phyloP scores from a whole-genome alignment of 108 stramenopile genomes.

The Conticribra weissflogii region DNA sequence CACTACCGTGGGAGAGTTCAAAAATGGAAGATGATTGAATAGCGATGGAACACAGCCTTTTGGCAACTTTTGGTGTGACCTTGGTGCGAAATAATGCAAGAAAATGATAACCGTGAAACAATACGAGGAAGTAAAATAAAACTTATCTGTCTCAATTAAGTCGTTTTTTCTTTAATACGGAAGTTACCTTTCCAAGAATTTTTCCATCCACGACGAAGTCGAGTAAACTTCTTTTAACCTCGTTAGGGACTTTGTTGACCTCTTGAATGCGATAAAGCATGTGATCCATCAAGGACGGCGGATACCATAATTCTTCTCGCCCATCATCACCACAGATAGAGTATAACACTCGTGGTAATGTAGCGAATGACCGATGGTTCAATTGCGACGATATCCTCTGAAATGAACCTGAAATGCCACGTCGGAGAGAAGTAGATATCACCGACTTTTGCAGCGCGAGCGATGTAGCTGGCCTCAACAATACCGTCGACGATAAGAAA shows the following conservation, averaged over 20 bases:
- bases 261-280: constrained; percentile 74
- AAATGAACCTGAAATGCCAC: too few species aligned
- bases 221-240: constrained; percentile 49
- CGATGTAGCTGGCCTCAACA: too few species aligned
- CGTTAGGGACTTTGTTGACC: constrained; percentile 62
- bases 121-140: not conserved
- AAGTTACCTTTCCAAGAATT: constrained; percentile 70
- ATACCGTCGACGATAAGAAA: too few species aligned
- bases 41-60: constrained; percentile 46
- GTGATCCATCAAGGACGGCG: constrained; percentile 58
- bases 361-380: not conserved
- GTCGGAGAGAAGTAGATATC: too few species aligned
- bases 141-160: too few species aligned
- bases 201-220: constrained; percentile 68
- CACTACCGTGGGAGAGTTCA: not conserved
- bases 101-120: too few species aligned
- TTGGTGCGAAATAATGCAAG: not conserved
- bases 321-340: not conserved
- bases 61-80: constrained; percentile 52
- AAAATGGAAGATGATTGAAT: constrained; percentile 1
- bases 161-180: too few species aligned
- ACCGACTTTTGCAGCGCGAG: too few species aligned
- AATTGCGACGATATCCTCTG: too few species aligned
- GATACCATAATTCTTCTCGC: constrained; percentile 10
- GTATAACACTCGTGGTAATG: not conserved